Conservation (phyloP, 2,329 filamentous ascomycete species). For the Xylaria sp. region DNA sequence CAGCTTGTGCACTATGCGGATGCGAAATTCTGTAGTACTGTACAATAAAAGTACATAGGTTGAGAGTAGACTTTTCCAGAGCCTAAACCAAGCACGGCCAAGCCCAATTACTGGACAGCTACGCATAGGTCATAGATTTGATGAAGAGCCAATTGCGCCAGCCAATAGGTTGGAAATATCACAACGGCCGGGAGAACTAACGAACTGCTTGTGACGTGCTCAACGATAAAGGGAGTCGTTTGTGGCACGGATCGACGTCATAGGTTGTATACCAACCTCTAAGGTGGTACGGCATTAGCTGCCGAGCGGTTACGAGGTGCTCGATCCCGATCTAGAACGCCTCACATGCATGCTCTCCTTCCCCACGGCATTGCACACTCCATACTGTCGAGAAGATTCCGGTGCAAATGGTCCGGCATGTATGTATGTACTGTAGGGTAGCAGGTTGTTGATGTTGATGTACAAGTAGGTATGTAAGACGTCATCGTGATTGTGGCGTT, state of each 20-base stretch:
- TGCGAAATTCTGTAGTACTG: conserved; percentile 5
- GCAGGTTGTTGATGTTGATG: neutral
- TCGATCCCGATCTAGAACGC: conserved; percentile 21
- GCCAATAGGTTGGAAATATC: neutral
- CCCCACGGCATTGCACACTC: no score
- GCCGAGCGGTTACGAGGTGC: conserved; percentile 12
- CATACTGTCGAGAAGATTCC: neutral
- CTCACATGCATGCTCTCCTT: neutral
- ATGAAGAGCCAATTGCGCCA: neutral
- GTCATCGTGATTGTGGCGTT: conserved; percentile 6
- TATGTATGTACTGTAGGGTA: neutral
- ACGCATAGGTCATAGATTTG: conserved; percentile 5
- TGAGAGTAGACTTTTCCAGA: neutral
- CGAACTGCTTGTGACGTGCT: conserved; percentile 28
- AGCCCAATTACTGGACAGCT: neutral
- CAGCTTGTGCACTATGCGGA: neutral
- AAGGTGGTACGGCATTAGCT: conserved; percentile 7
- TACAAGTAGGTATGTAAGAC: neutral
- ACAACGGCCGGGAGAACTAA: neutral
- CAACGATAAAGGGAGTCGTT: conserved; percentile 1
- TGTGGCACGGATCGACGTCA: conserved; percentile 31
- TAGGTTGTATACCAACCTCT: conserved; percentile 1
- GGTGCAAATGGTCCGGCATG: conserved; percentile 26
- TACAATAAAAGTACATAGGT: neutral
- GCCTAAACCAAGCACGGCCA: neutral